phyloP scores from a whole-genome alignment of 1,139 yeast species.

The Debaryomyces psychrophilus region DNA sequence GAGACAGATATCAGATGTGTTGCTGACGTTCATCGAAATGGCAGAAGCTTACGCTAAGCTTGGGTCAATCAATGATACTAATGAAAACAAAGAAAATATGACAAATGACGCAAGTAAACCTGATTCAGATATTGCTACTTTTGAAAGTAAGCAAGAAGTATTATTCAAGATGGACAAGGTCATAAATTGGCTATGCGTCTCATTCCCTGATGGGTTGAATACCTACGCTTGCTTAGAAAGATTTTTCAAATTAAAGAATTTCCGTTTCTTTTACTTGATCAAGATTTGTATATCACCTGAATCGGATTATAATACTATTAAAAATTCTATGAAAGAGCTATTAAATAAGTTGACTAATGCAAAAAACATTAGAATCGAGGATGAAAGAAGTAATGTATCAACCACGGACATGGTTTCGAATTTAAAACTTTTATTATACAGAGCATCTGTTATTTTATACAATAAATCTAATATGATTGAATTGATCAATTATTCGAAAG shows the following conservation, averaged over 20 bases:
- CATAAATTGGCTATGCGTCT: conserved; percentile 63
- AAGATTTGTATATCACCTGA: conserved; percentile 57
- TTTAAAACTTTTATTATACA: conserved; percentile 58
- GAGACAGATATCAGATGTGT: conserved; percentile 53
- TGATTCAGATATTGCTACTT: conserved; percentile 13
- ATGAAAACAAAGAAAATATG: conserved; percentile 41
- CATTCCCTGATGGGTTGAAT: conserved; percentile 57
- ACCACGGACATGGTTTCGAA: conserved; percentile 54
- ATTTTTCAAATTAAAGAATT: conserved; percentile 57
- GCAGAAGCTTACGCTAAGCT: conserved; percentile 37
- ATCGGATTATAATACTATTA: conserved; percentile 62
- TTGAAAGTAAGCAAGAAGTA: conserved; percentile 20
- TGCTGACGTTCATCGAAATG: conserved; percentile 37
- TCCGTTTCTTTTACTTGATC: conserved; percentile 59
- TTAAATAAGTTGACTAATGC: conserved; percentile 55
- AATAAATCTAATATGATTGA: conserved; percentile 67
- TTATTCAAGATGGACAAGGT: conserved; percentile 53
- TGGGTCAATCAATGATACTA: conserved; percentile 15
- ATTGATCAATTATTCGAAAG: conserved; percentile 52
- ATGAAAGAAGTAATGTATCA: conserved; percentile 41
- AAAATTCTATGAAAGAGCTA: conserved; percentile 64
- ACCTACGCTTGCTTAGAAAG: conserved; percentile 53
- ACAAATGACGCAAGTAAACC: conserved; percentile 23
- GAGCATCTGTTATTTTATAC: conserved; percentile 63
- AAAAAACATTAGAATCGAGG: conserved; percentile 46